Evolutionary conservation across 176 grass and related monocot species (phyloP), one percentile per base, ranked within the genome.

Genomic region (Zoysia japonica): DNA sequence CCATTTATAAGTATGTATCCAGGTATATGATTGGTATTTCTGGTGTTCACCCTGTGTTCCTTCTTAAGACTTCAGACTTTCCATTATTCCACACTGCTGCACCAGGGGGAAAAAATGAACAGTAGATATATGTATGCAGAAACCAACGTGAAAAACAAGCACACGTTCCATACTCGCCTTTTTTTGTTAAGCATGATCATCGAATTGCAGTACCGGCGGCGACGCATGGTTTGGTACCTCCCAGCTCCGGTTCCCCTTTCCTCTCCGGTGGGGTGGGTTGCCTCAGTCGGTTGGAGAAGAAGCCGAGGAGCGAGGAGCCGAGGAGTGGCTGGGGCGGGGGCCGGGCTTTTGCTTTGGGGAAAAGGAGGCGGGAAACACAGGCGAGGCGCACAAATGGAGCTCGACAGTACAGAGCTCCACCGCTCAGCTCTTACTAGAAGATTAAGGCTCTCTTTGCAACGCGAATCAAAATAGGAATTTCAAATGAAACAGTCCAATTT

Each of bases 321-420:
- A 7, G 40, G 2, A 17, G 42, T n/a, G 51, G 15, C 16, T n/a
- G 4, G 2, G 16, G 15, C 0, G 0, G n/a, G 9, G 47, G 47
- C 1, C 7, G 2, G 55, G 56, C n/a, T 60, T 28, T 28, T 28
- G 56, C 56, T 60, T 60, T 28, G 8, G 13, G 59, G 1, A 36
- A 38, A 40, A n/a, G 17, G 5, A 80, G 65, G 65, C 66, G 77
- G 60, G 75, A 77, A 55, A 16, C 47, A n/a, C 38, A 77, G 76
- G 1, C 35, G 62, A 42, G 36, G 6, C 15, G 65, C 4, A 16
- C 75, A 79, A 54, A 67, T 63, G 6, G 5, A 45, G 50, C 16
- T 35, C 37, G 16, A 51, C 62, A 53, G 28, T 28, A 28, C 28
- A 36, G 76, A 59, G 72, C 67, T 19, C 43, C 67, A 28, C 28